phyloP scores from a whole-genome alignment of 2,329 filamentous ascomycete genomes.

The Phialophora chinensis region DNA sequence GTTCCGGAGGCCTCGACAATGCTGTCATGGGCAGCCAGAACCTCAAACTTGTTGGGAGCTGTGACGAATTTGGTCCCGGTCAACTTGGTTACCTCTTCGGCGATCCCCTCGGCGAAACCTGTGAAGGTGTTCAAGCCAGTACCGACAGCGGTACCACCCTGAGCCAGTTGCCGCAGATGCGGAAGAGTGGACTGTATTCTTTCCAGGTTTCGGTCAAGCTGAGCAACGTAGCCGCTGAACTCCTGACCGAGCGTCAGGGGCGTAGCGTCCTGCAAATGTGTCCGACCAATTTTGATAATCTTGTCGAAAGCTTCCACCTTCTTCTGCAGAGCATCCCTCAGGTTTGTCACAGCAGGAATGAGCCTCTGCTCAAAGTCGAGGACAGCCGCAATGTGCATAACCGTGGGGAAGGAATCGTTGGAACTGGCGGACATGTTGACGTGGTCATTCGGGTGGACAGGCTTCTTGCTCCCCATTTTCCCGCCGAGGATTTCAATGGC shows the following conservation, averaged over 20 bases:
- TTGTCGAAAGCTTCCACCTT: slow-evolving; percentile 90
- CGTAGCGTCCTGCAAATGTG: slow-evolving; percentile 96
- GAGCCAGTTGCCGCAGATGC: slow-evolving; percentile 83
- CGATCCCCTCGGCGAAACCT: slow-evolving; percentile 93
- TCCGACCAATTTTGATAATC: slow-evolving; percentile 99
- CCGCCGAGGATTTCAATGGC: slow-evolving; percentile 97
- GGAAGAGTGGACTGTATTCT: slow-evolving; percentile 83
- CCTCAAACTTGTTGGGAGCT: slow-evolving; percentile 98
- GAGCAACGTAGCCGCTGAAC: slow-evolving; percentile 95
- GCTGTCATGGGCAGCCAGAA: slow-evolving; percentile 92
- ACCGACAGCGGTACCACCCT: slow-evolving; percentile 95
- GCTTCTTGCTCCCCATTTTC: slow-evolving; percentile 94
- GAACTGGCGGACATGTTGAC: slow-evolving; percentile 99
- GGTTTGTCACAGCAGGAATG: slow-evolving; percentile 78
- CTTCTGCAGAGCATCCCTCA: slow-evolving; percentile 81
- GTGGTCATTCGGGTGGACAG: slow-evolving; percentile 98
- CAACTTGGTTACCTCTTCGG: slow-evolving; percentile 87
- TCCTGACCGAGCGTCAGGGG: slow-evolving; percentile 95
- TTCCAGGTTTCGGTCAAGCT: slow-evolving; percentile 88
- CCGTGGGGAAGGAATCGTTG: slow-evolving; percentile 98
- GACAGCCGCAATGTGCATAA: slow-evolving; percentile 99
- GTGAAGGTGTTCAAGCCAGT: slow-evolving; percentile 97
- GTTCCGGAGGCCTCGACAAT: slow-evolving; percentile 92
- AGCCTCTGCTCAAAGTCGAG: slow-evolving; percentile 88
- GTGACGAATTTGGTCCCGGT: slow-evolving; percentile 94